Evolutionary conservation across 2,329 filamentous ascomycete genomes (phyloP).

Genomic region (Fusarium penzigii): DNA sequence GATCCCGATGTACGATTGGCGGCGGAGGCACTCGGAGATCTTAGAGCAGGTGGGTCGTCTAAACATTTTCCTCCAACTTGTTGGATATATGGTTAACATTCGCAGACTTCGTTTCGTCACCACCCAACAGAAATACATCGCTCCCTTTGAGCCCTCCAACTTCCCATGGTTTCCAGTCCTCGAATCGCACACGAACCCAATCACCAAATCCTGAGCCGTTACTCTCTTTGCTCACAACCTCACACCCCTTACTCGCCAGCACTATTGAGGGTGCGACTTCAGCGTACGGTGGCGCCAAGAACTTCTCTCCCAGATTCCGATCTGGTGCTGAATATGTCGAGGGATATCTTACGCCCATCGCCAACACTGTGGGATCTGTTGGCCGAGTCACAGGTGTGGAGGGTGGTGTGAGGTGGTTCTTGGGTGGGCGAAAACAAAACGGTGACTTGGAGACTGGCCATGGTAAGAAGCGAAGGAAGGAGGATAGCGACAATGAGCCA

Average conservation of each 20-base stretch:
- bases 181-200: constrained; percentile 31
- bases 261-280: constrained; percentile 84
- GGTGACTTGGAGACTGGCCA: constrained; percentile 48
- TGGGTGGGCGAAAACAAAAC: constrained; percentile 59
- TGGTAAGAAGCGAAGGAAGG: constrained; percentile 61
- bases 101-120: constrained; percentile 67
- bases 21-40: constrained; percentile 73
- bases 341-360: constrained; percentile 81
- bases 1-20: constrained; percentile 70
- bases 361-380: constrained; percentile 82
- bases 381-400: constrained; percentile 87
- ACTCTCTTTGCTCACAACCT: constrained; percentile 81
- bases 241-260: constrained; percentile 81
- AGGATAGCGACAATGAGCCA: constrained; percentile 42
- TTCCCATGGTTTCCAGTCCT: constrained; percentile 34
- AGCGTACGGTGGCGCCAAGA: constrained; percentile 84
- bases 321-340: constrained; percentile 91
- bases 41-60: constrained; percentile 62
- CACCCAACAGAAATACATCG: constrained; percentile 48
- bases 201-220: constrained; percentile 72
- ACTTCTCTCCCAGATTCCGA: constrained; percentile 85
- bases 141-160: constrained; percentile 40
- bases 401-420: constrained; percentile 80
- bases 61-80: not conserved
- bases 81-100: constrained; percentile 18